Evolutionary conservation across 225 moss, liverwort and hornwort genomes (phyloP), one percentile per base, ranked within the genome.

Genomic region (Polytrichum formosum): DNA sequence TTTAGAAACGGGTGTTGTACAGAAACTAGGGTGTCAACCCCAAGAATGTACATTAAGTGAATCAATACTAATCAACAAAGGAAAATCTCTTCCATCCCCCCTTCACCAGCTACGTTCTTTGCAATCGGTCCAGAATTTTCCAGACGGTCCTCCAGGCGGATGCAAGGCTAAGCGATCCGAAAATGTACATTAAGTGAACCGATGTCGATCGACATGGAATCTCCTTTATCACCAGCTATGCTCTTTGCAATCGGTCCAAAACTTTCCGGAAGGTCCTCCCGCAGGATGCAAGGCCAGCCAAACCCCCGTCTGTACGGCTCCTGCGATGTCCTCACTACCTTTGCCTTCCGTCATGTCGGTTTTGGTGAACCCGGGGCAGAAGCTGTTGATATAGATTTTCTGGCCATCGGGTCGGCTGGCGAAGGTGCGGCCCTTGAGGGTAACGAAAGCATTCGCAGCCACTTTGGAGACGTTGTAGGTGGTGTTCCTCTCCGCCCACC

Each of bases 381-480:
- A 85, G 83, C 85, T 88, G 72, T 81, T 63, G 17, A 80, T 67
- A n/a, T 22, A 53, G 18, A 85, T 54, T 64, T 70, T 56, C 64
- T 76, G 29, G 7, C 70, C 68, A 26, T 27, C 53, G 5, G 53
- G 56, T 25, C 77, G 46, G 53, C 27, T 19, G 5, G 65, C 68
- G 70, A 88, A 13, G 5, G 58, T 67, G 17, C 61, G 75, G 7
- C 76, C 80, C 66, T 85, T 16, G 25, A 83, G 60, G 5, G 76
- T 83, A 66, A 82, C 78, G 56, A 85, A 88, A 2, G 73, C 80
- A 37, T 85, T 83, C 58, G 78, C 75, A 0, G 82, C 84, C 70
- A 10, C 73, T 76, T 85, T 88, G 18, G 80, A 78, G 0, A 81
- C 74, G 64, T 8, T 69, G 73, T 88, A 88, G 6, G 16, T 64